These are phyloP conservation scores for Metschnikowia arizonensis DNA, from an alignment of 805 yeast genomes.

Conservation along the genomic window DNA sequence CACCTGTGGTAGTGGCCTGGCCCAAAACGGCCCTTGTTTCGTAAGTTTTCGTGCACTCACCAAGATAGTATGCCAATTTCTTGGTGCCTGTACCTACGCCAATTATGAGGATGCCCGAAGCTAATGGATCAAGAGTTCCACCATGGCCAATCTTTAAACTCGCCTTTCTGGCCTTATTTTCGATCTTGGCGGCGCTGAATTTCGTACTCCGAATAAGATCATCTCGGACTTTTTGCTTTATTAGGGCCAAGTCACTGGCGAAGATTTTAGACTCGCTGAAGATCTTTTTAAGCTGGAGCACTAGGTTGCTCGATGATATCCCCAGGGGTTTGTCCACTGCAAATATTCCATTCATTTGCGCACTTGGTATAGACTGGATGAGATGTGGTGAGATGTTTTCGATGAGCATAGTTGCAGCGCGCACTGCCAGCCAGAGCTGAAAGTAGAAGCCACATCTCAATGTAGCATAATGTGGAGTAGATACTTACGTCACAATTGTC, in stretches of 20 bases:
- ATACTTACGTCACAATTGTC: no score
- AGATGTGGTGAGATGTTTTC: neutral
- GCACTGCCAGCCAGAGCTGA: no score
- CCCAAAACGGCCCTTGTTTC: constrained; percentile 85
- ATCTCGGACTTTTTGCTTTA: constrained; percentile 42
- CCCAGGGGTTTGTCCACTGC: constrained; percentile 91
- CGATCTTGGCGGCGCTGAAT: constrained; percentile 45
- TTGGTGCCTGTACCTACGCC: constrained; percentile 96
- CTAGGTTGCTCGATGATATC: constrained; percentile 69
- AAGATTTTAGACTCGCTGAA: constrained; percentile 60
- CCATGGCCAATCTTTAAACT: constrained; percentile 96
- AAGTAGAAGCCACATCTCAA: no score
- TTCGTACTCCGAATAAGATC: constrained; percentile 37
- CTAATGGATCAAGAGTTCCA: constrained; percentile 93
- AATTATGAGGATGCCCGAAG: constrained; percentile 87
- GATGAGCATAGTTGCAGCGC: neutral
- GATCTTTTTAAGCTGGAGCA: constrained; percentile 59
- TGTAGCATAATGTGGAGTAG: no score
- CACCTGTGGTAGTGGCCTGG: constrained; percentile 89
- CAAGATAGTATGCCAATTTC: constrained; percentile 63
- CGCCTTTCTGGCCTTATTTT: constrained; percentile 47
- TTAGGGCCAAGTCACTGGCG: constrained; percentile 47
- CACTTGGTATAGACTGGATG: neutral
- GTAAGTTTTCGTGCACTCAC: constrained; percentile 73
- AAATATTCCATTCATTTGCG: constrained; percentile 83